Evolutionary conservation across 345 rosid species (phyloP).

Genomic region (Arabidopsis suecica): DNA sequence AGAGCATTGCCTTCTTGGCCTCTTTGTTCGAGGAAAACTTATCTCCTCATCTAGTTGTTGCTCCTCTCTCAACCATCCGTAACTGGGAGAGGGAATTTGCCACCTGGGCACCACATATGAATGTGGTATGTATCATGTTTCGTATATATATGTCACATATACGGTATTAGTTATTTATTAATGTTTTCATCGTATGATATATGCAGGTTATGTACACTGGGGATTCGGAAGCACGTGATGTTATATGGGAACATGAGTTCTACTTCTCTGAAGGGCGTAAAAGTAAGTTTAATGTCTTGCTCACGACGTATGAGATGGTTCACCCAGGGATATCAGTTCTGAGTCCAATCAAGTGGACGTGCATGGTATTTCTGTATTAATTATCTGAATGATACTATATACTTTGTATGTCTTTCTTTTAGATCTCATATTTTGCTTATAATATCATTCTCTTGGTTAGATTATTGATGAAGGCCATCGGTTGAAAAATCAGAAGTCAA

Average conservation of each 20-base stretch:
- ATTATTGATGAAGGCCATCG: conserved; percentile 99
- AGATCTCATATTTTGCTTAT: conserved; percentile 30
- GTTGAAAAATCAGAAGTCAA: conserved; percentile 86
- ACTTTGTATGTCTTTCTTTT: conserved; percentile 6
- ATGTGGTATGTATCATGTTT: conserved; percentile 68
- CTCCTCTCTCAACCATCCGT: conserved; percentile 90
- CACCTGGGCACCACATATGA: conserved; percentile 95
- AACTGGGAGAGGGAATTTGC: conserved; percentile 96
- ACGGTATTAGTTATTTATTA: not conserved
- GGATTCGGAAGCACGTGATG: conserved; percentile 67
- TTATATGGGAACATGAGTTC: conserved; percentile 83
- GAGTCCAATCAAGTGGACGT: conserved; percentile 85
- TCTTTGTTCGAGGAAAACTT: conserved; percentile 66
- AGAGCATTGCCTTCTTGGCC: conserved; percentile 90
- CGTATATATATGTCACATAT: not conserved
- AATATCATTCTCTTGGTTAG: conserved; percentile 49
- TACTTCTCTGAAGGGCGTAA: conserved; percentile 65
- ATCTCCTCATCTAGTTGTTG: conserved; percentile 77
- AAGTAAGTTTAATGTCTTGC: conserved; percentile 87
- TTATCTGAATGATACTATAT: conserved; percentile 16
- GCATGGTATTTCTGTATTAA: conserved; percentile 65
- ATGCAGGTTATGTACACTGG: conserved; percentile 89
- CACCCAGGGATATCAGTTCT: conserved; percentile 63
- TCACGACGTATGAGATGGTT: conserved; percentile 92
- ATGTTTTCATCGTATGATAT: not conserved